These are phyloP conservation scores for Penicillium pancosmium DNA, from an alignment of 495 filamentous ascomycete species.

Conservation along the genomic window DNA sequence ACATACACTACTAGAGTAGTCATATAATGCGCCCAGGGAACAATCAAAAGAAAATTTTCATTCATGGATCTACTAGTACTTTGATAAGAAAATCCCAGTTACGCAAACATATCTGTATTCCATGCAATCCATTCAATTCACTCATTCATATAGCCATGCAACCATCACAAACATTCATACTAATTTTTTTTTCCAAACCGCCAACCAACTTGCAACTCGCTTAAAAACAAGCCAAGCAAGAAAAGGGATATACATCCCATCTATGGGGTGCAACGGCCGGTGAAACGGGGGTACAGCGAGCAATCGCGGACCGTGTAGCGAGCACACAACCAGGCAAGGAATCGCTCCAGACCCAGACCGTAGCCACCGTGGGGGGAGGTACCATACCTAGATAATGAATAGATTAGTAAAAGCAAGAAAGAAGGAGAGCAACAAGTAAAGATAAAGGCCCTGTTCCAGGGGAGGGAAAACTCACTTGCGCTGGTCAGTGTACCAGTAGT, in stretches of 20 bases:
- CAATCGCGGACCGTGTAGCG: conserved; percentile 89
- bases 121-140: not conserved
- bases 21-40: no score
- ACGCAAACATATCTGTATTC: not conserved
- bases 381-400: conserved; percentile 67
- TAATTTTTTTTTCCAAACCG: not conserved
- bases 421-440: not conserved
- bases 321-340: conserved; percentile 94
- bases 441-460: not conserved
- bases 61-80: not conserved
- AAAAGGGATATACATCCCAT: not conserved
- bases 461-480: conserved; percentile 71
- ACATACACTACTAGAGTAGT: no score
- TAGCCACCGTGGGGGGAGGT: conserved; percentile 94
- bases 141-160: not conserved
- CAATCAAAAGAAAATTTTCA: no score
- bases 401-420: conserved; percentile 10
- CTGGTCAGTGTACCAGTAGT: conserved; percentile 99
- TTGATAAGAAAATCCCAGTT: not conserved
- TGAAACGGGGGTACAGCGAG: conserved; percentile 91
- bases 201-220: not conserved
- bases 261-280: conserved; percentile 89
- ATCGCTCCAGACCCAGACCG: conserved; percentile 92
- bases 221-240: not conserved
- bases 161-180: not conserved